Conservation (phyloP, 73 alveolate genomes). For the Paramecium pentaurelia region DNA sequence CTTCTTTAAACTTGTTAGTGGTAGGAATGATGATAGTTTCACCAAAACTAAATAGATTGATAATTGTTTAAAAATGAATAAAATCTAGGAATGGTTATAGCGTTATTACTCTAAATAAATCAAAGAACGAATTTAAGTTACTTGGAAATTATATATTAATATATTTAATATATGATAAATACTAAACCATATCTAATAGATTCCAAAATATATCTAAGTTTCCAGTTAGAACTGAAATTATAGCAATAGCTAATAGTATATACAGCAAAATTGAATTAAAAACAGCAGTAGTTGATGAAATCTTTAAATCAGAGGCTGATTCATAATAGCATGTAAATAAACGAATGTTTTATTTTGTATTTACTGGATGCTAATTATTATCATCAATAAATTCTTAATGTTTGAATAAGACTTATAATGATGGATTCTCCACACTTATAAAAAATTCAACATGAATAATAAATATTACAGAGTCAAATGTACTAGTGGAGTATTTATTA, state of each 20-base stretch:
- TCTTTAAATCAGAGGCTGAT: background rate
- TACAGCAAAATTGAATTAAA: background rate
- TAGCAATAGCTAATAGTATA: background rate
- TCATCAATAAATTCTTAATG: background rate
- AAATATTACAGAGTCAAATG: background rate
- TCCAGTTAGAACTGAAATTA: background rate
- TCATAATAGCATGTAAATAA: background rate
- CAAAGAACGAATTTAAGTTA: background rate
- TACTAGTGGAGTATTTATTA: background rate
- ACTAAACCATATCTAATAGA: background rate
- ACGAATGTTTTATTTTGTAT: background rate
- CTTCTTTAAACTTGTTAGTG: background rate
- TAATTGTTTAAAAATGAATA: background rate
- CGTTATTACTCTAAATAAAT: background rate
- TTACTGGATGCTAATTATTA: background rate
- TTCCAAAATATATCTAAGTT: conserved; percentile 20
- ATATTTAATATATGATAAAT: background rate
- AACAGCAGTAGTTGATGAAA: background rate
- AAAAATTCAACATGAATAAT: background rate
- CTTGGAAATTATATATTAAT: background rate
- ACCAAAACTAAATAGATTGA: background rate
- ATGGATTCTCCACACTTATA: background rate
- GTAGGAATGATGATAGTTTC: background rate
- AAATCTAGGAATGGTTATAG: background rate
- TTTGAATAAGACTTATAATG: background rate